A percentile compares a stretch with the other conserved stretches of the same genome.
These are phyloP conservation scores for Cercospora sesami DNA, from an alignment of 2,329 filamentous ascomycete genomes.

Conservation along the genomic window DNA sequence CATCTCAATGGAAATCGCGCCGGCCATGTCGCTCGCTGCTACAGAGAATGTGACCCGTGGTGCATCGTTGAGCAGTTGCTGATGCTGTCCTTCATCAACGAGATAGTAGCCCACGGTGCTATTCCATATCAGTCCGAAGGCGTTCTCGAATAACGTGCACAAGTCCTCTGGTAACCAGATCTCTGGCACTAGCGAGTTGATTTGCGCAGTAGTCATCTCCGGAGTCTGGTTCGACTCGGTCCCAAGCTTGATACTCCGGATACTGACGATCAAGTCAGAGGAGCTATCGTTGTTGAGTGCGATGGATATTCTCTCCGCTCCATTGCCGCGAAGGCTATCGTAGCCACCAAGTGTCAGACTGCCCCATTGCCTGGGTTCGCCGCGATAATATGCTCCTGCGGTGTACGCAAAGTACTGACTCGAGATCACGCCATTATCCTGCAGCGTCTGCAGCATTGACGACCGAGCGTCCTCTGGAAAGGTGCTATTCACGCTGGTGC, in stretches of 20 bases:
- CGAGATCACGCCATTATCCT: conserved; percentile 29
- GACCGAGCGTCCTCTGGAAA: neutral
- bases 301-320: conserved; percentile 42
- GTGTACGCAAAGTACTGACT: conserved; percentile 45
- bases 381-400: conserved; percentile 38
- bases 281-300: conserved; percentile 32
- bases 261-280: conserved; percentile 27
- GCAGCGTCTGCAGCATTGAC: conserved; percentile 27
- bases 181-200: conserved; percentile 46
- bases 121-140: conserved; percentile 45
- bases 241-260: conserved; percentile 27
- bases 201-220: conserved; percentile 39
- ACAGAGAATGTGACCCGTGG: conserved; percentile 42
- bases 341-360: conserved; percentile 44
- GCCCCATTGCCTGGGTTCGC: conserved; percentile 9
- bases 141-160: conserved; percentile 44
- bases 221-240: conserved; percentile 37
- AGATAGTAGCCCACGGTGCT: conserved; percentile 41
- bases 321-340: conserved; percentile 41
- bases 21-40: neutral
- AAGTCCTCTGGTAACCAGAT: conserved; percentile 43
- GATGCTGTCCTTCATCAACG: conserved; percentile 43
- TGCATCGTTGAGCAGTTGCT: conserved; percentile 27
- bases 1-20: conserved; percentile 24
- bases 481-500: neutral